These are phyloP conservation scores for Xylona heveae DNA, from an alignment of 495 filamentous ascomycete species.

Conservation along the genomic window DNA sequence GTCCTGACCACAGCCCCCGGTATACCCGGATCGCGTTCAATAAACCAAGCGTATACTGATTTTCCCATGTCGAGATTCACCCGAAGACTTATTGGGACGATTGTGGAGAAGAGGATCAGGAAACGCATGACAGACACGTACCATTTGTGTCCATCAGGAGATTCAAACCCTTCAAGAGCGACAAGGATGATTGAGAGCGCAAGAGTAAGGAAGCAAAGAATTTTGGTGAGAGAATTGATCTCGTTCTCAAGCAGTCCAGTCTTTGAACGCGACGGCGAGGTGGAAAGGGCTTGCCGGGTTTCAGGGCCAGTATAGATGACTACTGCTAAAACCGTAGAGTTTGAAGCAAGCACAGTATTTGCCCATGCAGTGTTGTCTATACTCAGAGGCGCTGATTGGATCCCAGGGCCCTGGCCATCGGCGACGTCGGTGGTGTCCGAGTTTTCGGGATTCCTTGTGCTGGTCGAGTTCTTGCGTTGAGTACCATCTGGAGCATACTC, in stretches of 20 bases:
- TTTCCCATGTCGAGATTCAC: slow-evolving; percentile 98
- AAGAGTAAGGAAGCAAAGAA: slow-evolving; percentile 74
- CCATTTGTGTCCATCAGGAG: slow-evolving; percentile 44
- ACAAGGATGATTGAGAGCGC: slow-evolving; percentile 79
- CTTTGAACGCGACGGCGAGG: slow-evolving; percentile 76
- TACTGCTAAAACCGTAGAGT: slow-evolving; percentile 65
- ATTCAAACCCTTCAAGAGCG: slow-evolving; percentile 54
- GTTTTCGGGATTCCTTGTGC: slow-evolving; percentile 9
- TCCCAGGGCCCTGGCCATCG: slow-evolving; percentile 8
- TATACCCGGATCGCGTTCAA: slow-evolving; percentile 77
- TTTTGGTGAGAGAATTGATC: slow-evolving; percentile 96
- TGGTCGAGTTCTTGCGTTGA: too few relatives aligned
- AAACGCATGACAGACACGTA: slow-evolving; percentile 92
- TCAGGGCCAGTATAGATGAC: slow-evolving; percentile 90
- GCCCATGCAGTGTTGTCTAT: slow-evolving; percentile 99
- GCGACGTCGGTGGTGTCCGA: slow-evolving; percentile 1
- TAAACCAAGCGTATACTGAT: slow-evolving; percentile 85
- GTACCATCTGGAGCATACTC: slow-evolving; percentile 24
- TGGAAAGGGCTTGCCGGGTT: slow-evolving; percentile 86
- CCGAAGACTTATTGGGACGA: slow-evolving; percentile 88
- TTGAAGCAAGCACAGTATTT: slow-evolving; percentile 90
- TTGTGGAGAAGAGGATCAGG: slow-evolving; percentile 93
- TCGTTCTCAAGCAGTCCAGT: slow-evolving; percentile 85
- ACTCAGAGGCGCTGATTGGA: slow-evolving; percentile 44
- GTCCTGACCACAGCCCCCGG: slow-evolving; percentile 83